phyloP scores from a whole-genome alignment of 129 eudicot species.

The Rutidosis leptorrhynchoides region DNA sequence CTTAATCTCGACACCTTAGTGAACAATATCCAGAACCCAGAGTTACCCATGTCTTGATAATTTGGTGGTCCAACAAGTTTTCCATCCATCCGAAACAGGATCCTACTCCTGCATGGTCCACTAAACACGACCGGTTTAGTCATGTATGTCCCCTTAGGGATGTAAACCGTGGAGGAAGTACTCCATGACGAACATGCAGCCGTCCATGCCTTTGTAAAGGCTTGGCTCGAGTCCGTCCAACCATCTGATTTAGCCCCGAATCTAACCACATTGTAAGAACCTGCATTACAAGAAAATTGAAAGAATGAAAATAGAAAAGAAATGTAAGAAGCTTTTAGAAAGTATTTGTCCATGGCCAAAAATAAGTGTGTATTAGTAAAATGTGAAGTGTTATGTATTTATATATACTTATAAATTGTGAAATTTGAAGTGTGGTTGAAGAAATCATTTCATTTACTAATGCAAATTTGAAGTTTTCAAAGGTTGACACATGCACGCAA shows the following conservation, averaged over 20 bases:
- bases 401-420: neutral
- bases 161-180: slow-evolving; percentile 41
- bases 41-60: slow-evolving; percentile 49
- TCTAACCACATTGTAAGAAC: slow-evolving; percentile 52
- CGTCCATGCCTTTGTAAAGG: slow-evolving; percentile 48
- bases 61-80: slow-evolving; percentile 55
- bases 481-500: slow-evolving; percentile 29
- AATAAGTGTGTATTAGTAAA: neutral
- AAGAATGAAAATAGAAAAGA: slow-evolving; percentile 17
- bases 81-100: slow-evolving; percentile 46
- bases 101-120: slow-evolving; percentile 55
- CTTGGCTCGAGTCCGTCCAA: slow-evolving; percentile 46
- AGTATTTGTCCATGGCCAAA: slow-evolving; percentile 18
- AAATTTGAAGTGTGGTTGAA: slow-evolving; percentile 3
- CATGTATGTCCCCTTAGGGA: slow-evolving; percentile 54
- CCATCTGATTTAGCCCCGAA: slow-evolving; percentile 63
- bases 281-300: slow-evolving; percentile 33
- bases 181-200: slow-evolving; percentile 39
- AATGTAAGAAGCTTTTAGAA: slow-evolving; percentile 26
- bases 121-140: slow-evolving; percentile 41
- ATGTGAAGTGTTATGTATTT: neutral
- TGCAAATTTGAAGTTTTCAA: slow-evolving; percentile 4
- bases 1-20: slow-evolving; percentile 39
- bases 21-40: slow-evolving; percentile 68
- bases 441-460: neutral